These are phyloP conservation scores for Arbutus unedo DNA, from an alignment of 148 eudicot genomes.

Conservation along the genomic window DNA sequence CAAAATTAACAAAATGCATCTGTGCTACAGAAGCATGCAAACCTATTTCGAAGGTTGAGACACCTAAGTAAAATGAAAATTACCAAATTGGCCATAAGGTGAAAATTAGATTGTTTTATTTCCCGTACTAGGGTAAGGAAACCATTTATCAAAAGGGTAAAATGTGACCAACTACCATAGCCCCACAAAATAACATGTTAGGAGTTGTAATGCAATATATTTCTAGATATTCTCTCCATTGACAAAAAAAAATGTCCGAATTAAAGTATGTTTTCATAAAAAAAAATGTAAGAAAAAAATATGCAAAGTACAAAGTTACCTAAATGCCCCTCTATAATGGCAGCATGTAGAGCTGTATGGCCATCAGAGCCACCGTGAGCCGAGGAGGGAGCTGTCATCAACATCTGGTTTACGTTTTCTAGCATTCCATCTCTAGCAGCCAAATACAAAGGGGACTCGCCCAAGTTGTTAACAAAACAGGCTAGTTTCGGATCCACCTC, in stretches of 20 bases:
- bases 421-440: conserved; percentile 12
- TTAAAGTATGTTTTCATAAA: neutral
- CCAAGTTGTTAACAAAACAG: neutral
- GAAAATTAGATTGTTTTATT: neutral
- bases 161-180: no score
- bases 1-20: no score
- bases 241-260: neutral
- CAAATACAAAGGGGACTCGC: neutral
- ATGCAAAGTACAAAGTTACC: neutral
- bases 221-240: neutral
- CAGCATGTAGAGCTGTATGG: conserved; percentile 8
- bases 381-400: neutral
- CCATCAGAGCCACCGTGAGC: neutral
- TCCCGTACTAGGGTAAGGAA: no score
- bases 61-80: no score
- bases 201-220: neutral
- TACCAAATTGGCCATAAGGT: no score
- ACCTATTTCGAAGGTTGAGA: no score
- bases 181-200: no score
- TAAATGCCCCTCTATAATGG: neutral
- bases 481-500: neutral
- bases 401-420: neutral
- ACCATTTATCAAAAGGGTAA: no score
- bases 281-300: neutral
- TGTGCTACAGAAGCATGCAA: no score